Evolutionary conservation across 163 green algal genomes (phyloP).

Genomic region (Chlamydomonas reinhardtii): DNA sequence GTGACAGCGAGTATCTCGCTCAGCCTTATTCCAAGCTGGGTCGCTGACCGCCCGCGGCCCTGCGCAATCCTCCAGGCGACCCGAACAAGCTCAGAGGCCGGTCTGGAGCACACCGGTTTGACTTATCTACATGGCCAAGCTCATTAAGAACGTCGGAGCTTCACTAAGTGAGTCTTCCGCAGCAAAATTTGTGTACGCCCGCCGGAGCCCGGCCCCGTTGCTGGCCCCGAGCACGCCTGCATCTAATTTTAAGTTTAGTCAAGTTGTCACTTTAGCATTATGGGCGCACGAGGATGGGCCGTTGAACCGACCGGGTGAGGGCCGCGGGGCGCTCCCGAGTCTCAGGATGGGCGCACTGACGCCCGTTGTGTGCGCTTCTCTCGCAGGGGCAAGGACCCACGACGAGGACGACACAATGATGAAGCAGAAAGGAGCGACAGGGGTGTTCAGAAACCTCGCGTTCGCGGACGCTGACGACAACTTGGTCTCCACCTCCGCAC

Average conservation of each 20-base stretch:
- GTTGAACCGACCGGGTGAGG: too few relatives aligned
- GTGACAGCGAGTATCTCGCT: too few relatives aligned
- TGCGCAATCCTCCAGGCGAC: too few relatives aligned
- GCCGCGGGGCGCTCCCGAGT: too few relatives aligned
- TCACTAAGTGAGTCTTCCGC: slow-evolving; percentile 10
- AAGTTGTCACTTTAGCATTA: not conserved
- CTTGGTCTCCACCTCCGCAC: not conserved
- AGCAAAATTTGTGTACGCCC: not conserved
- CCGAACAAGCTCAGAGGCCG: too few relatives aligned
- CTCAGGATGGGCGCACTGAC: too few relatives aligned
- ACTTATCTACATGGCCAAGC: not conserved
- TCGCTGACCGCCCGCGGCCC: too few relatives aligned
- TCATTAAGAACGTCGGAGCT: slow-evolving; percentile 16
- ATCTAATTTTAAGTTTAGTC: not conserved
- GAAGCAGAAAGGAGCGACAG: slow-evolving; percentile 10
- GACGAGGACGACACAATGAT: slow-evolving; percentile 12
- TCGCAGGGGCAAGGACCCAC: slow-evolving; percentile 13
- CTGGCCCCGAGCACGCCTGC: not conserved
- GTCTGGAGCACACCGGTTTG: too few relatives aligned
- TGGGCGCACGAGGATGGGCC: too few relatives aligned
- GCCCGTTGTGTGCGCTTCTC: not conserved
- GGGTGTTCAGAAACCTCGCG: slow-evolving; percentile 18
- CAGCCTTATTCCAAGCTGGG: too few relatives aligned
- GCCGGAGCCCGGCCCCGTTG: not conserved
- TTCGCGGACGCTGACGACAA: slow-evolving; percentile 3